Evolutionary conservation across 805 yeast genomes (phyloP).

Genomic region (Candida taoyuanica): DNA sequence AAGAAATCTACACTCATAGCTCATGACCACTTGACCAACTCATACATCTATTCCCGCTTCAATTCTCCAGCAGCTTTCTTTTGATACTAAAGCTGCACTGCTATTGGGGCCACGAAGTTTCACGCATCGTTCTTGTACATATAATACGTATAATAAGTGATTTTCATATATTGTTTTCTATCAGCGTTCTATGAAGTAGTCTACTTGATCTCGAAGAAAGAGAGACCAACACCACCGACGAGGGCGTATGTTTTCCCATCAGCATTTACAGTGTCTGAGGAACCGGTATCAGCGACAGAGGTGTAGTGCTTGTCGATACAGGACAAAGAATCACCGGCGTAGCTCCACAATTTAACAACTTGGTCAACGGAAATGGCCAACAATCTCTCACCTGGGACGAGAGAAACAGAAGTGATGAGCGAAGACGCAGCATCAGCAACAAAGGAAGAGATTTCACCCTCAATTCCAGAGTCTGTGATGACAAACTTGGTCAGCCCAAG

Average conservation of each 20-base stretch:
- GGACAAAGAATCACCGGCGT: slow-evolving; percentile 25
- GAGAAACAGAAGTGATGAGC: slow-evolving; percentile 66
- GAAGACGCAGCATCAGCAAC: slow-evolving; percentile 72
- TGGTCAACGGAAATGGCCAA: slow-evolving; percentile 84
- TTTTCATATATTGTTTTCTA: too few relatives aligned
- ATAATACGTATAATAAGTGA: background rate
- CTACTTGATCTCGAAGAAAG: slow-evolving; percentile 38
- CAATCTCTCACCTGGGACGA: slow-evolving; percentile 31
- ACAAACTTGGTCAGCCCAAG: slow-evolving; percentile 39
- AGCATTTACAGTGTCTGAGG: slow-evolving; percentile 40
- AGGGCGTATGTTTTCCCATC: slow-evolving; percentile 34
- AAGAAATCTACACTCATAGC: background rate
- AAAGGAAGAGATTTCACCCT: slow-evolving; percentile 31
- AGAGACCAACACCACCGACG: slow-evolving; percentile 83
- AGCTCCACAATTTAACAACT: slow-evolving; percentile 59
- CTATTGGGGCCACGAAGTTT: background rate
- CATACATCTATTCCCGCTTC: too few relatives aligned
- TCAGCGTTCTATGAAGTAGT: background rate
- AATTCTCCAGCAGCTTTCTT: background rate
- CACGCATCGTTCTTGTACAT: background rate
- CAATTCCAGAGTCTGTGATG: slow-evolving; percentile 17
- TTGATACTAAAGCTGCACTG: background rate
- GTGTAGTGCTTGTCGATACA: slow-evolving; percentile 50
- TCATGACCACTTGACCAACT: too few relatives aligned
- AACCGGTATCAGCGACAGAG: slow-evolving; percentile 89